Evolutionary conservation across 2,329 filamentous ascomycete genomes (phyloP).

Genomic region (Esteya vermicola): DNA sequence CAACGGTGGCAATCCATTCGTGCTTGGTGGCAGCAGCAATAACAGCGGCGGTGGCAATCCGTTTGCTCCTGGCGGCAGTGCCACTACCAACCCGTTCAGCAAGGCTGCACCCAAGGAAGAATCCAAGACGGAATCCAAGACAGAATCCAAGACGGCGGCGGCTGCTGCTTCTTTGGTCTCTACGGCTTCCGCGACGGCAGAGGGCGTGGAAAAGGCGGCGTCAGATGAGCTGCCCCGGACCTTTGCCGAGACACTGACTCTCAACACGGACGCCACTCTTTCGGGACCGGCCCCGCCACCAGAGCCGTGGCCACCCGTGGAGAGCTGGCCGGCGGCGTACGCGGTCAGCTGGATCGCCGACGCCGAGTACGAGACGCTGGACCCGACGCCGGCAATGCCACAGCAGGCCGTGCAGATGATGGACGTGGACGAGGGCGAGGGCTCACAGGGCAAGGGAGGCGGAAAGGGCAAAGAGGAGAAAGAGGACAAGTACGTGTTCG

Average conservation of each 20-base stretch:
- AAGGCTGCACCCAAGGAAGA: neutral
- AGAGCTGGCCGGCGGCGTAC: conserved; percentile 55
- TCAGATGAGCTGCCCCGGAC: conserved; percentile 34
- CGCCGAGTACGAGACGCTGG: conserved; percentile 82
- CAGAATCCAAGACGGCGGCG: too few relatives aligned
- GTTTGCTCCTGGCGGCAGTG: conserved; percentile 11
- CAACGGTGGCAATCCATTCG: conserved; percentile 16
- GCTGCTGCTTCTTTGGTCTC: too few relatives aligned
- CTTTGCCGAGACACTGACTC: conserved; percentile 63
- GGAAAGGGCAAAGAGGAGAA: conserved; percentile 22
- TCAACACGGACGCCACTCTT: too few relatives aligned
- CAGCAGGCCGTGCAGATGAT: conserved; percentile 33
- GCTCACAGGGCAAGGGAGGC: conserved; percentile 13
- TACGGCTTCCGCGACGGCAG: neutral
- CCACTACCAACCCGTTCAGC: conserved; percentile 7
- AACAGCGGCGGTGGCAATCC: neutral
- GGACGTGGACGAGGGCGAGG: conserved; percentile 25
- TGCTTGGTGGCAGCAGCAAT: too few relatives aligned
- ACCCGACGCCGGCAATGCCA: conserved; percentile 36
- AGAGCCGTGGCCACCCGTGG: conserved; percentile 62
- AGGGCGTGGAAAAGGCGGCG: neutral
- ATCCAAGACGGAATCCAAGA: neutral
- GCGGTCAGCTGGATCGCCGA: conserved; percentile 68
- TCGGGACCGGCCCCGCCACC: conserved; percentile 24
- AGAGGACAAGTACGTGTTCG: conserved; percentile 59